Conservation (phyloP, 73 alveolate species). For the Diophrys appendiculata region DNA sequence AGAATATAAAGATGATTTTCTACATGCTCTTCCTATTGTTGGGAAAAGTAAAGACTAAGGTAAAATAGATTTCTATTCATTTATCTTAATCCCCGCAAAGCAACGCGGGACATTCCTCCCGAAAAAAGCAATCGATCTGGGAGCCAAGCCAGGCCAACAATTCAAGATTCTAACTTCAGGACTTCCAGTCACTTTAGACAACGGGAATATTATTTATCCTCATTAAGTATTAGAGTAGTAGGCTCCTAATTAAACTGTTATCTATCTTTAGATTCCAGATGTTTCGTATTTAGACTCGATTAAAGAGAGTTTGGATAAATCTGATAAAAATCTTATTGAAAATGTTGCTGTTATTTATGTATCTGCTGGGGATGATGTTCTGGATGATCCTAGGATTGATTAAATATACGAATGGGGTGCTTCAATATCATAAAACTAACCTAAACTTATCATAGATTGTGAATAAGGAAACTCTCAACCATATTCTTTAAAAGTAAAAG, state of each 20-base stretch:
- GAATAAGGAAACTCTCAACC: not conserved
- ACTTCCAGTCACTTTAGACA: constrained; percentile 32
- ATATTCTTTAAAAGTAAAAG: not conserved
- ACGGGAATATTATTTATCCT: constrained; percentile 50
- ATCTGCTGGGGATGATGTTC: too few species aligned
- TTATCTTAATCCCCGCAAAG: constrained; percentile 39
- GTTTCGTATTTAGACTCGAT: constrained; percentile 20
- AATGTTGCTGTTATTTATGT: not conserved
- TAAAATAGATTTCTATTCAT: constrained; percentile 31
- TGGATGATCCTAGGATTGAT: too few species aligned
- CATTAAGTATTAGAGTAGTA: constrained; percentile 32
- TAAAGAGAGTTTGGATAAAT: not conserved
- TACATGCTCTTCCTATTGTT: constrained; percentile 12
- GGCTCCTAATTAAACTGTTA: constrained; percentile 52
- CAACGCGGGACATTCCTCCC: constrained; percentile 45
- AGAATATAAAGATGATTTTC: constrained; percentile 10
- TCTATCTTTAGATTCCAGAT: constrained; percentile 39
- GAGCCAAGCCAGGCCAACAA: constrained; percentile 37
- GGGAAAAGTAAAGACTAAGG: not conserved
- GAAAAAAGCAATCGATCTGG: constrained; percentile 41
- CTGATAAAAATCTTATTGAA: not conserved
- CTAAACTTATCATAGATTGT: not conserved
- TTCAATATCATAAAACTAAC: too few species aligned
- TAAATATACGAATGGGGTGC: too few species aligned
- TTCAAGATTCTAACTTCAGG: constrained; percentile 45